A percentile compares a stretch with the other conserved stretches of the same genome.
These are phyloP conservation scores for Lactarius tabidus DNA, from an alignment of 768 basidiomycete genomes.

Conservation along the genomic window DNA sequence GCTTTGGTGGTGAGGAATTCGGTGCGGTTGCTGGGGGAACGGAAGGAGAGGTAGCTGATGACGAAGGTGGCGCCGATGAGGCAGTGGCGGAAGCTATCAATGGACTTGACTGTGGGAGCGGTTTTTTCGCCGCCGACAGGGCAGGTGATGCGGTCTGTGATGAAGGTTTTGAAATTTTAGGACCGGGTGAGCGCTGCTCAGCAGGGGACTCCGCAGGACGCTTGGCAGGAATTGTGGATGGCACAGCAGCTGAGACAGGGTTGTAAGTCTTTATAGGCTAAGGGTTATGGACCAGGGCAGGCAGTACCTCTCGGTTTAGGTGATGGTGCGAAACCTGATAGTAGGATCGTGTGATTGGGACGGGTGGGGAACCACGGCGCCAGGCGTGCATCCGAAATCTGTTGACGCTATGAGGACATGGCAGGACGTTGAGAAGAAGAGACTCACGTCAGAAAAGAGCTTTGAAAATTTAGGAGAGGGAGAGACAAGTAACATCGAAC, in stretches of 20 bases:
- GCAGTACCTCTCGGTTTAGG: constrained; percentile 25
- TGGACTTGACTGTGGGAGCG: constrained; percentile 18
- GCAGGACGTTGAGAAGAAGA: constrained; percentile 10
- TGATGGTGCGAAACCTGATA: constrained; percentile 21
- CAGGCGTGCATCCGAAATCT: constrained; percentile 11
- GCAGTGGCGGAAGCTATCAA: constrained; percentile 12
- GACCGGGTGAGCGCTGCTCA: constrained; percentile 23
- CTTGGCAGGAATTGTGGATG: constrained; percentile 22
- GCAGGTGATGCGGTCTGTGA: constrained; percentile 21
- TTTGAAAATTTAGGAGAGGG: constrained; percentile 21
- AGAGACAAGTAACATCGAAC: constrained; percentile 21
- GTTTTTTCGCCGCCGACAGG: constrained; percentile 16
- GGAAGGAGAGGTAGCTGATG: constrained; percentile 1
- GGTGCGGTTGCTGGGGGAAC: not conserved
- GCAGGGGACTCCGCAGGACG: constrained; percentile 19
- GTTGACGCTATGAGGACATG: constrained; percentile 8
- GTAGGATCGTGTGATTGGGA: constrained; percentile 16
- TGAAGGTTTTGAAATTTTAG: constrained; percentile 17
- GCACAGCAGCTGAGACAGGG: constrained; percentile 6
- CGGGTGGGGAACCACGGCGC: constrained; percentile 22
- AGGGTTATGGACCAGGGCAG: not conserved
- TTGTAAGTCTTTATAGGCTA: constrained; percentile 6
- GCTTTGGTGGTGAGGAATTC: constrained; percentile 17
- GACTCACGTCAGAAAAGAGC: constrained; percentile 23
- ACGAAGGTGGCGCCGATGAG: constrained; percentile 11